phyloP scores from a whole-genome alignment of 2,329 filamentous ascomycete species.

The Aspergillus neotritici region DNA sequence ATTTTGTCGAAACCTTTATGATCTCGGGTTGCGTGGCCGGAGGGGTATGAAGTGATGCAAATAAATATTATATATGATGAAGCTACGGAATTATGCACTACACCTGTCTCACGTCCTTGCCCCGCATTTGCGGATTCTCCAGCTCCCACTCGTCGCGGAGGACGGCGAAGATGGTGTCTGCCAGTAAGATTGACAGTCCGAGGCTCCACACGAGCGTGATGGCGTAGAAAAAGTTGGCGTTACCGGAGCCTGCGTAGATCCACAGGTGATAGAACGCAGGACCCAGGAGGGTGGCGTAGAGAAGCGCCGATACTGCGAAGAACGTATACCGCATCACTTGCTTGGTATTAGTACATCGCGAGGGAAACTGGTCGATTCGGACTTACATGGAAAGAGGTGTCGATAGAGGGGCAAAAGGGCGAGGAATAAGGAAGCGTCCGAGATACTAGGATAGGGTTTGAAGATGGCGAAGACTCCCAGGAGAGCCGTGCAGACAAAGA shows the following conservation, averaged over 20 bases:
- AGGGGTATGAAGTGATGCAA: slow-evolving; percentile 5
- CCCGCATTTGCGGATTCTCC: slow-evolving; percentile 81
- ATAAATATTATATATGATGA: slow-evolving; percentile 1
- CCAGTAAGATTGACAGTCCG: slow-evolving; percentile 77
- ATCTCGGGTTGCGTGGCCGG: too few species aligned
- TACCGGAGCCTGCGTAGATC: slow-evolving; percentile 96
- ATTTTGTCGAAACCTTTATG: slow-evolving; percentile 47
- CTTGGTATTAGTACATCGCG: slow-evolving; percentile 21
- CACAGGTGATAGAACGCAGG: slow-evolving; percentile 95
- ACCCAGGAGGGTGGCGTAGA: slow-evolving; percentile 84
- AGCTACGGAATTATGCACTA: slow-evolving; percentile 38
- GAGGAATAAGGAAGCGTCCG: slow-evolving; percentile 81
- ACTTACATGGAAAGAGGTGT: slow-evolving; percentile 78
- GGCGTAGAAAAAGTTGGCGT: slow-evolving; percentile 99
- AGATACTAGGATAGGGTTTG: slow-evolving; percentile 92
- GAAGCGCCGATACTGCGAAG: slow-evolving; percentile 70
- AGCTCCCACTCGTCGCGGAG: slow-evolving; percentile 91
- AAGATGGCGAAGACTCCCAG: slow-evolving; percentile 90
- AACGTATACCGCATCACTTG: slow-evolving; percentile 89
- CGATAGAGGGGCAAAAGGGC: slow-evolving; percentile 76
- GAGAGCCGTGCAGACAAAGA: slow-evolving; percentile 78
- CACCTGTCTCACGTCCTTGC: slow-evolving; percentile 81
- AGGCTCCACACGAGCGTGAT: slow-evolving; percentile 98
- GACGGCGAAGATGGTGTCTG: slow-evolving; percentile 81
- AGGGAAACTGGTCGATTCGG: not conserved